Evolutionary conservation across 202 grass and related monocot genomes (phyloP).

Genomic region (Thinopyrum obtusiflorum): DNA sequence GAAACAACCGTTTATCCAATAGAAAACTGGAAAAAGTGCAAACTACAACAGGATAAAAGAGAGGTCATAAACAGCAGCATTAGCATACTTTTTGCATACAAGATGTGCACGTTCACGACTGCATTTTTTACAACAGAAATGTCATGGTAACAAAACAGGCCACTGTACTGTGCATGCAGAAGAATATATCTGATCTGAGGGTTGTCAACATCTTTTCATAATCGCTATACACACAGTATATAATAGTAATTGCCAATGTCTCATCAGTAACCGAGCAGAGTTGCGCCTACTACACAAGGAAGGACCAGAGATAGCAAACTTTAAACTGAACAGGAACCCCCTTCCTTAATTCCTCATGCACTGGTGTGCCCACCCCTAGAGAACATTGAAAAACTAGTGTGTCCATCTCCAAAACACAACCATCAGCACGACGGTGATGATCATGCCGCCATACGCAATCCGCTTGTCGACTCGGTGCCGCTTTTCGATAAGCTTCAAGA

Average conservation of each 20-base stretch:
- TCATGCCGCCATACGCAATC: constrained; percentile 89
- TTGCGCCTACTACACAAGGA: not conserved
- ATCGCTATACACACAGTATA: not conserved
- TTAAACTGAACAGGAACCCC: not conserved
- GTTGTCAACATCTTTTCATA: not conserved
- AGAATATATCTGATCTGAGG: not conserved
- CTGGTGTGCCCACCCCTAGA: not conserved
- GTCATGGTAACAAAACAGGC: not conserved
- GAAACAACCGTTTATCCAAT: too few species aligned
- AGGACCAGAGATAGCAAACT: not conserved
- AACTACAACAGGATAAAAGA: not conserved
- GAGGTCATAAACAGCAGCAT: not conserved
- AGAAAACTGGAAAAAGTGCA: not conserved
- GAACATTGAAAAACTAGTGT: constrained; percentile 37
- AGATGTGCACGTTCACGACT: not conserved
- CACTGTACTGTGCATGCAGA: not conserved
- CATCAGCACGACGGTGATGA: constrained; percentile 60
- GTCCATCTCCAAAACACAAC: constrained; percentile 75
- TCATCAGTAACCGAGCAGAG: not conserved
- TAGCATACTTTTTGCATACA: not conserved
- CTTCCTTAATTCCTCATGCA: not conserved
- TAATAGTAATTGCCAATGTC: too few species aligned
- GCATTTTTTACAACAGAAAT: not conserved
- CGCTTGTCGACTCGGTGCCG: constrained; percentile 84
- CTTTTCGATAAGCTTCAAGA: constrained; percentile 88